These are phyloP conservation scores for Cercophora sp. DNA, from an alignment of 495 filamentous ascomycete genomes.

Conservation along the genomic window DNA sequence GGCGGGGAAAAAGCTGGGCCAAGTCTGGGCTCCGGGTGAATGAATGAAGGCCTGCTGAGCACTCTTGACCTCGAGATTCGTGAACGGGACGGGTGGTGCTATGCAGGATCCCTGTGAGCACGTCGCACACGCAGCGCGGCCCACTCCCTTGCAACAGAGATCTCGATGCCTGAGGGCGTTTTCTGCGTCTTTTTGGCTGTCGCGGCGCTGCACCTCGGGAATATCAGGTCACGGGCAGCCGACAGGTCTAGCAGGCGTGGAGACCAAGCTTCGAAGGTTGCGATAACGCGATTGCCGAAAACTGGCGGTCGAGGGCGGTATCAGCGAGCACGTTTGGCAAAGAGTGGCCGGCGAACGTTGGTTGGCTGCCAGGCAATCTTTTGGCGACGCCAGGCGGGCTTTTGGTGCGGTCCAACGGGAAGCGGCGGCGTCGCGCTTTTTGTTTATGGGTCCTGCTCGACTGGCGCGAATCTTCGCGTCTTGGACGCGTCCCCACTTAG, in stretches of 20 bases:
- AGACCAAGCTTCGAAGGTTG: background rate
- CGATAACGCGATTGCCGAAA: background rate
- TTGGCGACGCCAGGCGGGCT: background rate
- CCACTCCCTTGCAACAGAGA: constrained; percentile 12
- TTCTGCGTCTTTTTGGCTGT: too few relatives aligned
- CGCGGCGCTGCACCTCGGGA: too few relatives aligned
- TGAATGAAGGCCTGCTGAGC: background rate
- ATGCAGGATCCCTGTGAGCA: constrained; percentile 9
- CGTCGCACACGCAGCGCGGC: constrained; percentile 1
- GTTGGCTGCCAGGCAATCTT: background rate
- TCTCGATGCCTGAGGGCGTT: background rate
- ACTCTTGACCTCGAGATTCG: background rate
- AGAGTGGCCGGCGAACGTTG: background rate
- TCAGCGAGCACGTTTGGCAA: background rate
- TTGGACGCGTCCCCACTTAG: background rate
- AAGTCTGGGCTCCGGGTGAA: constrained; percentile 6
- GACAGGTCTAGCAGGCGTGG: too few relatives aligned
- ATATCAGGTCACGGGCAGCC: too few relatives aligned
- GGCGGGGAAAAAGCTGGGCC: constrained; percentile 1
- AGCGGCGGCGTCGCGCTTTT: background rate
- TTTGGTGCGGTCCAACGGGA: background rate
- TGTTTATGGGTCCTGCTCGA: too few relatives aligned
- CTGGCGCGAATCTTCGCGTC: constrained; percentile 3
- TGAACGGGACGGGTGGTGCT: background rate
- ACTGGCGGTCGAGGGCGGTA: background rate